Evolutionary conservation across 257 asterid genomes (phyloP).

Genomic region (Solanum stenotomum): DNA sequence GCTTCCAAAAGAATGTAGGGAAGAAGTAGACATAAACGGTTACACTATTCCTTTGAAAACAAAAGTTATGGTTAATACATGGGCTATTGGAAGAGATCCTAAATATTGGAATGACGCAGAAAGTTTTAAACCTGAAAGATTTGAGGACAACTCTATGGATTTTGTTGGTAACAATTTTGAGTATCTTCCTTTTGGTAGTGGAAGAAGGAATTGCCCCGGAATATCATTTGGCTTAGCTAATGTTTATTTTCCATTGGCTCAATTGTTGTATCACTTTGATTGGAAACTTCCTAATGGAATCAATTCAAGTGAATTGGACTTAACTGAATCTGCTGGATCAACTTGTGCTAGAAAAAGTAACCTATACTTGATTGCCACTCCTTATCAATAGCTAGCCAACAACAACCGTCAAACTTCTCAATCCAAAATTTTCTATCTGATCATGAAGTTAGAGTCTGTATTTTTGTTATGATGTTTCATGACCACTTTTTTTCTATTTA

Average conservation of each 20-base stretch:
- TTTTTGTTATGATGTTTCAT: too few relatives aligned
- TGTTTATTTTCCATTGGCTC: not conserved
- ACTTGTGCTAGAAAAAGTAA: not conserved
- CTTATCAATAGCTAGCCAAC: not conserved
- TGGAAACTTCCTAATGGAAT: not conserved
- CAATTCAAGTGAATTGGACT: not conserved
- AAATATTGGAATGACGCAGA: not conserved
- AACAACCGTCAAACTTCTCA: too few relatives aligned
- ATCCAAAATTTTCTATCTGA: too few relatives aligned
- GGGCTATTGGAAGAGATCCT: not conserved
- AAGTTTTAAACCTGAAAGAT: not conserved
- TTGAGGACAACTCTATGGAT: not conserved
- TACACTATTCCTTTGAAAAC: not conserved
- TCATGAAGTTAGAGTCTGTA: too few relatives aligned
- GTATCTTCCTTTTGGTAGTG: not conserved
- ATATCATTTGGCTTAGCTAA: not conserved
- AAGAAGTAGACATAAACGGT: not conserved
- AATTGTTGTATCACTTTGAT: not conserved
- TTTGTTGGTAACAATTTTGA: not conserved
- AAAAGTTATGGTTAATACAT: not conserved
- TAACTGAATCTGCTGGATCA: not conserved
- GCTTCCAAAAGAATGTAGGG: not conserved
- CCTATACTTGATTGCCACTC: not conserved
- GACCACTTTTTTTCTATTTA: too few relatives aligned
- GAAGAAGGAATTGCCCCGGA: not conserved